A percentile compares a stretch with the other conserved stretches of the same genome.
Conservation (phyloP, 495 filamentous ascomycete genomes). For the Penicillium samsonianum region DNA sequence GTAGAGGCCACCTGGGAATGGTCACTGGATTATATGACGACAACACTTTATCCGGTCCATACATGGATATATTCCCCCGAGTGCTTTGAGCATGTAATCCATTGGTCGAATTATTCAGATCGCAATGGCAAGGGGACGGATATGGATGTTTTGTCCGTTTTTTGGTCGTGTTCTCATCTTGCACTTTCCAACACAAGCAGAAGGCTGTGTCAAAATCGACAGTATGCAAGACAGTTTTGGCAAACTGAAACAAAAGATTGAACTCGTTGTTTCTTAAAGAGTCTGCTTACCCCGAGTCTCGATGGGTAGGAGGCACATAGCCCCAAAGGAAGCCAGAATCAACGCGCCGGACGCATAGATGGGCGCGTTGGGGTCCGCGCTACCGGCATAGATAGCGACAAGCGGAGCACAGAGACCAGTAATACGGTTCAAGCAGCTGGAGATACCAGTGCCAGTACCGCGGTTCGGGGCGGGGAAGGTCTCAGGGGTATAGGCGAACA, state of each 20-base stretch:
- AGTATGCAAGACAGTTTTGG: background rate
- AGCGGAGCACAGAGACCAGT: slow-evolving; percentile 59
- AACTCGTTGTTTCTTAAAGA: slow-evolving; percentile 31
- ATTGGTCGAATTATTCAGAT: background rate
- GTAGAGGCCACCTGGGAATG: background rate
- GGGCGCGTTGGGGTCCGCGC: slow-evolving; percentile 46
- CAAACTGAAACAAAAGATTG: background rate
- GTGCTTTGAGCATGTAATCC: background rate
- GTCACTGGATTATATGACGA: background rate
- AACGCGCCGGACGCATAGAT: slow-evolving; percentile 55
- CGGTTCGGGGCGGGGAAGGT: slow-evolving; percentile 61
- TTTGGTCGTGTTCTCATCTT: background rate
- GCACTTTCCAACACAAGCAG: background rate
- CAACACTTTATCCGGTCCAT: background rate
- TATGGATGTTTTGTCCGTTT: background rate
- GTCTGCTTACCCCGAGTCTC: slow-evolving; percentile 55
- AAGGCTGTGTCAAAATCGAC: background rate
- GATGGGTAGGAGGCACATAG: slow-evolving; percentile 55
- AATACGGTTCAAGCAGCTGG: slow-evolving; percentile 58
- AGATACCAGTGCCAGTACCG: slow-evolving; percentile 60
- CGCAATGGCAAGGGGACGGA: background rate
- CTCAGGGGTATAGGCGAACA: slow-evolving; percentile 63
- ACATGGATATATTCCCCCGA: no score
- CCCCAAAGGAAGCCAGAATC: slow-evolving; percentile 52
- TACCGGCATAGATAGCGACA: slow-evolving; percentile 53